These are phyloP conservation scores for Boletus bicolor DNA, from an alignment of 768 basidiomycete species.

Conservation along the genomic window DNA sequence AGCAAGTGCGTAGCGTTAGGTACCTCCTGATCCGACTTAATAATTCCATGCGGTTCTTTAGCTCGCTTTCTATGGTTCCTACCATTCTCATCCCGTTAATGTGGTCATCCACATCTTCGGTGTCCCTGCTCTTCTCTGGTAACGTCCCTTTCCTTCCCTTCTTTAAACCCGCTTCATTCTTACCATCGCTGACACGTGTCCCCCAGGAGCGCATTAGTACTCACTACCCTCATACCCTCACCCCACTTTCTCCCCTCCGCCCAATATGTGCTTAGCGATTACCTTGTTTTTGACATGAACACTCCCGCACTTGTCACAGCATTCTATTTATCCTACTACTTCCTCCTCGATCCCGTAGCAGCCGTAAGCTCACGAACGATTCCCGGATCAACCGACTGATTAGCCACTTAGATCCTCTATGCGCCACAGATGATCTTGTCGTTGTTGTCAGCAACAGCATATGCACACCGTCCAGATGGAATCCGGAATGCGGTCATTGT, in stretches of 20 bases:
- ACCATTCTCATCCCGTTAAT: conserved; percentile 83
- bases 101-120: conserved; percentile 81
- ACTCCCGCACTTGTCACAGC: conserved; percentile 55
- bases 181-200: conserved; percentile 3
- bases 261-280: conserved; percentile 52
- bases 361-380: conserved; percentile 56
- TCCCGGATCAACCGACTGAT: conserved; percentile 4
- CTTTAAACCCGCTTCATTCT: conserved; percentile 4
- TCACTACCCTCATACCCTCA: conserved; percentile 47
- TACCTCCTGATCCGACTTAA: conserved; percentile 7
- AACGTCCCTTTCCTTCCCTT: conserved; percentile 18
- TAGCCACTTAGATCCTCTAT: conserved; percentile 62
- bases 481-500: conserved; percentile 52
- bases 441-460: conserved; percentile 70
- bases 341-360: conserved; percentile 75
- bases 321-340: conserved; percentile 72
- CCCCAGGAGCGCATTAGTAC: conserved; percentile 59
- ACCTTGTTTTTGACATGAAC: conserved; percentile 71
- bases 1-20: conserved; percentile 49
- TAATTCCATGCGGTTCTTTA: conserved; percentile 30
- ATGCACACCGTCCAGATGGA: conserved; percentile 49
- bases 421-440: conserved; percentile 64
- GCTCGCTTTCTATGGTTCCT: conserved; percentile 92
- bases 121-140: conserved; percentile 86
- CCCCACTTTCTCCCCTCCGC: conserved; percentile 53